A percentile compares a stretch with the other conserved stretches of the same genome.
Evolutionary conservation across 2,329 filamentous ascomycete species (phyloP).

Genomic region (Ascosphaera aggregata): DNA sequence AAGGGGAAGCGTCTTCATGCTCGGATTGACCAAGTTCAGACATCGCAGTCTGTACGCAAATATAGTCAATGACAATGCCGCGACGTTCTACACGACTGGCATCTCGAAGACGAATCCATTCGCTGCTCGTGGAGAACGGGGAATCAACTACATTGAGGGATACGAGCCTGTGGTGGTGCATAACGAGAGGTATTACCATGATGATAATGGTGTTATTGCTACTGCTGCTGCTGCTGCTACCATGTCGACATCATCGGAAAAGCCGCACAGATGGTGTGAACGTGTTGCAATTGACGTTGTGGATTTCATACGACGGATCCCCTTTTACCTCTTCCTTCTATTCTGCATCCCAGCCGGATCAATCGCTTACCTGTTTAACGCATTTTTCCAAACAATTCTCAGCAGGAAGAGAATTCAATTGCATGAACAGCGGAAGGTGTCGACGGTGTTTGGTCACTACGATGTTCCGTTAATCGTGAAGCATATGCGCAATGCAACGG

Average conservation of each 20-base stretch:
- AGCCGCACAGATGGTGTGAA: constrained; percentile 15
- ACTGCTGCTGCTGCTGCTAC: constrained; percentile 2
- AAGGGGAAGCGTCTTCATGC: constrained; percentile 63
- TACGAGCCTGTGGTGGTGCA: constrained; percentile 60
- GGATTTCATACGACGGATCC: constrained; percentile 28
- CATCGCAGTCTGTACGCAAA: constrained; percentile 64
- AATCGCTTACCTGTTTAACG: constrained; percentile 49
- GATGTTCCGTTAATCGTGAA: constrained; percentile 54
- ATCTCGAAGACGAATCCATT: constrained; percentile 63
- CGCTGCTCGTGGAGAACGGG: constrained; percentile 38
- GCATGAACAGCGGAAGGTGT: constrained; percentile 48
- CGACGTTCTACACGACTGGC: constrained; percentile 60
- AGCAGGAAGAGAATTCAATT: constrained; percentile 52
- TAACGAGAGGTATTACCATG: constrained; percentile 6
- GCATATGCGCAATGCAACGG: constrained; percentile 50
- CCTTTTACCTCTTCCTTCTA: constrained; percentile 39
- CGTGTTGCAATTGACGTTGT: constrained; percentile 14
- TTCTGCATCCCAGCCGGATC: constrained; percentile 54
- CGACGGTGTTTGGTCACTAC: constrained; percentile 45
- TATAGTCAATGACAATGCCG: constrained; percentile 62
- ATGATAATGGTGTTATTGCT: neutral
- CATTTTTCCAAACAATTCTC: constrained; percentile 50
- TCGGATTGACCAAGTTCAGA: constrained; percentile 51
- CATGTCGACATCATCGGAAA: too few relatives aligned
- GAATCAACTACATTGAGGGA: constrained; percentile 49